phyloP scores from a whole-genome alignment of 2,329 filamentous ascomycete species.

The Colletotrichum scovillei region DNA sequence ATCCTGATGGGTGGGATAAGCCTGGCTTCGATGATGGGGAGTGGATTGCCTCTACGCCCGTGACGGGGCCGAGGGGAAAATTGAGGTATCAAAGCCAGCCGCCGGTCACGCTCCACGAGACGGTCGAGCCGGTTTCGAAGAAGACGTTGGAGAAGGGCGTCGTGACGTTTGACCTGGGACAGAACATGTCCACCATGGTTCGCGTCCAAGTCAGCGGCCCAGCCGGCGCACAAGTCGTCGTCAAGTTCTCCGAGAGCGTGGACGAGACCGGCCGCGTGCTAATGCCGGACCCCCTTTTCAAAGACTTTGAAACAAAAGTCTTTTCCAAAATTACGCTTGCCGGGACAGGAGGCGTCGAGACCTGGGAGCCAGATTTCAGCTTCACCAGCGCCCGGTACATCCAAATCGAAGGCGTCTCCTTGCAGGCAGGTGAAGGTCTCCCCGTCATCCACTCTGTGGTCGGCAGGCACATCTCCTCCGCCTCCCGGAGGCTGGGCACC shows the following conservation, averaged over 20 bases:
- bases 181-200: slow-evolving; percentile 42
- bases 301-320: slow-evolving; percentile 45
- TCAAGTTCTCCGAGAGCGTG: slow-evolving; percentile 41
- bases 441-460: slow-evolving; percentile 48
- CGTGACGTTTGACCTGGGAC: slow-evolving; percentile 39
- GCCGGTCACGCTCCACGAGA: slow-evolving; percentile 50
- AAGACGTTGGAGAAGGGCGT: slow-evolving; percentile 35
- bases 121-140: slow-evolving; percentile 43
- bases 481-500: slow-evolving; percentile 47
- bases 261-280: slow-evolving; percentile 43
- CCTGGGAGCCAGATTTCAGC: slow-evolving; percentile 53
- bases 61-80: slow-evolving; percentile 52
- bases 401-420: slow-evolving; percentile 51
- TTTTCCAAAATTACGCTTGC: slow-evolving; percentile 51
- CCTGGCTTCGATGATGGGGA: slow-evolving; percentile 38
- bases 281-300: slow-evolving; percentile 55
- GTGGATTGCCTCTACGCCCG: slow-evolving; percentile 48
- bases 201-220: slow-evolving; percentile 37
- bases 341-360: slow-evolving; percentile 43
- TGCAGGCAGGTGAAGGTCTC: slow-evolving; percentile 40
- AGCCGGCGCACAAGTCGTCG: slow-evolving; percentile 35
- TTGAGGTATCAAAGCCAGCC: slow-evolving; percentile 53
- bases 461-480: slow-evolving; percentile 52
- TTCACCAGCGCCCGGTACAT: slow-evolving; percentile 55
- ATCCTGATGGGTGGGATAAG: slow-evolving; percentile 49